phyloP scores from a whole-genome alignment of 345 rosid species.

The Geranium rotundifolium region DNA sequence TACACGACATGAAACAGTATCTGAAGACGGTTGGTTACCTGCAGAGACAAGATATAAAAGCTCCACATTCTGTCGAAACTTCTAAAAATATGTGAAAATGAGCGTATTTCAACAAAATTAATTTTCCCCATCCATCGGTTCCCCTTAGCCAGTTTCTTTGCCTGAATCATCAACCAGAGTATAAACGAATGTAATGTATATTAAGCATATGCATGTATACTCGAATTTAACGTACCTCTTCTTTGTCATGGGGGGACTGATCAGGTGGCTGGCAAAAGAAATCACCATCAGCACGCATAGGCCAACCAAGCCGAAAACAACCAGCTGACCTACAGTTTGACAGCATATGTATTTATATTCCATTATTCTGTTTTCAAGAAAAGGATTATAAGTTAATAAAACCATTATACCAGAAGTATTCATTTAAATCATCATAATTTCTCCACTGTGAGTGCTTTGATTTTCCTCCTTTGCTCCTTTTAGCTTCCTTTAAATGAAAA shows the following conservation, averaged over 20 bases:
- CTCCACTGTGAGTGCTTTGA: slow-evolving; percentile 99
- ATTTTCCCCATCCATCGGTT: slow-evolving; percentile 93
- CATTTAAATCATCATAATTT: slow-evolving; percentile 95
- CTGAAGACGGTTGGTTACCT: slow-evolving; percentile 29
- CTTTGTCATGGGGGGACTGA: slow-evolving; percentile 29
- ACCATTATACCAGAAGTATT: slow-evolving; percentile 70
- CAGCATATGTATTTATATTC: background rate
- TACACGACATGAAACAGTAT: background rate
- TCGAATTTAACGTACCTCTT: slow-evolving; percentile 34
- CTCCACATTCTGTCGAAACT: slow-evolving; percentile 99
- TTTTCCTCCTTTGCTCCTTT: slow-evolving; percentile 67
- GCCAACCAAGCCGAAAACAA: slow-evolving; percentile 98
- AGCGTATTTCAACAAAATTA: slow-evolving; percentile 93
- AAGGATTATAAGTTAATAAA: background rate
- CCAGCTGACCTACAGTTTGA: slow-evolving; percentile 64
- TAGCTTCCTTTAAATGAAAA: slow-evolving; percentile 60
- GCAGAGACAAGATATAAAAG: slow-evolving; percentile 77
- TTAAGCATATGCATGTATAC: background rate
- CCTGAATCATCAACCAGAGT: slow-evolving; percentile 28
- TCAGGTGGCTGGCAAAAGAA: slow-evolving; percentile 48
- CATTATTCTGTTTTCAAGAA: background rate
- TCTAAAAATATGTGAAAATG: slow-evolving; percentile 95
- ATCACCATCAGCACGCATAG: slow-evolving; percentile 95
- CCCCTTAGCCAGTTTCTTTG: slow-evolving; percentile 41
- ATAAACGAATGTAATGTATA: background rate